Conservation (phyloP, 495 filamentous ascomycete species). For the Hypoxylon fuscum region DNA sequence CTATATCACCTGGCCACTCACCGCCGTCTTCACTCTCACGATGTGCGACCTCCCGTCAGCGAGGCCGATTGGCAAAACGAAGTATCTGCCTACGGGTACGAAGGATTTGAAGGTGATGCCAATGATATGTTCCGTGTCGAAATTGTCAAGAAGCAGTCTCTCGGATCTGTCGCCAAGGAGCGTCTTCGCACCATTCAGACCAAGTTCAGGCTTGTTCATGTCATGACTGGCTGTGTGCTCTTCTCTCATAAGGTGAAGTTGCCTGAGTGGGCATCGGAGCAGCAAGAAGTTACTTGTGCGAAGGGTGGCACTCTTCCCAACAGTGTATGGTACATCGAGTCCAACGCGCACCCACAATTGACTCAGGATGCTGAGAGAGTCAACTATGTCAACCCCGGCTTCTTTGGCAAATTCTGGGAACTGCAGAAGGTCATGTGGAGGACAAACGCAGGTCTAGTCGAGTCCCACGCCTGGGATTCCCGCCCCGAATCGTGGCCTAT, state of each 20-base stretch:
- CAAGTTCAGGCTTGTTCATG: slow-evolving; percentile 92
- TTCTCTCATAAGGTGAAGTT: slow-evolving; percentile 99
- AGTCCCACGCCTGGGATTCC: slow-evolving; percentile 98
- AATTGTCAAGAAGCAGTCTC: slow-evolving; percentile 90
- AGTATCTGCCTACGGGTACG: slow-evolving; percentile 96
- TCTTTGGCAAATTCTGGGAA: slow-evolving; percentile 99
- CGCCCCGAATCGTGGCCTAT: slow-evolving; percentile 94
- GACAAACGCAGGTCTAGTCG: slow-evolving; percentile 94
- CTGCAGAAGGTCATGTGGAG: slow-evolving; percentile 99
- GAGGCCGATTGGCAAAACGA: slow-evolving; percentile 99
- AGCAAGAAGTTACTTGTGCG: slow-evolving; percentile 99
- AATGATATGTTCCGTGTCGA: slow-evolving; percentile 96
- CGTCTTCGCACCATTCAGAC: slow-evolving; percentile 93
- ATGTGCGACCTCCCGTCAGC: slow-evolving; percentile 94
- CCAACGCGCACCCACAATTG: slow-evolving; percentile 82
- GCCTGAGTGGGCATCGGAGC: slow-evolving; percentile 95
- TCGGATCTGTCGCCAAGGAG: slow-evolving; percentile 79
- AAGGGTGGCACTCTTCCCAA: slow-evolving; percentile 91
- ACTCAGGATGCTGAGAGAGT: slow-evolving; percentile 83
- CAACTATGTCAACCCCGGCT: slow-evolving; percentile 93
- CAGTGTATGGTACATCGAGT: slow-evolving; percentile 95
- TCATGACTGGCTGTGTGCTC: slow-evolving; percentile 96
- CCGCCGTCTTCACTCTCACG: slow-evolving; percentile 93
- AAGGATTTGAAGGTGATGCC: slow-evolving; percentile 95
- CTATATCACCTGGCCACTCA: slow-evolving; percentile 85